Evolutionary conservation across 2,329 filamentous ascomycete species (phyloP), one percentile per base, ranked within the genome.

Genomic region (Fusarium sp.): DNA sequence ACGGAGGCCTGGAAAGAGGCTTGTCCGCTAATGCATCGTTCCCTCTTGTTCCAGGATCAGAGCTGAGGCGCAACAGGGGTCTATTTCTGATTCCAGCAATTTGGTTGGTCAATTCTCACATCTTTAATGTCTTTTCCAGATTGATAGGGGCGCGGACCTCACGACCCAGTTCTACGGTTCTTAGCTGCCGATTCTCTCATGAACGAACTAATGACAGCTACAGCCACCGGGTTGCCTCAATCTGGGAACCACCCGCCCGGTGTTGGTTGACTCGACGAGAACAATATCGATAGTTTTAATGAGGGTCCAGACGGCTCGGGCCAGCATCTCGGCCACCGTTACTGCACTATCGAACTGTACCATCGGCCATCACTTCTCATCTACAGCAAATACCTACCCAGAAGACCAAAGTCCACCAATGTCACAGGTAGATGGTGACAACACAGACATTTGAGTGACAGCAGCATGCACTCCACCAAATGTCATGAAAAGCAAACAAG

Each of bases 21-120:
- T 64, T 68, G 55, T 45, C 57, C 54, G 35, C 33, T 62, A 65
- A 62, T 66, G 58, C 38, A 44, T 56, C 66, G 39, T 55, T 52
- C 38, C 38, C 47, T 47, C 36, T 54, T 36, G 22, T 44, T 42
- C 71, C 50, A 69, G 59, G 64, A 54, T 46, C 59, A 54, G 58
- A 68, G 70, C 61, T 56, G 70, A 63, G 70, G 67, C 61, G 46
- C 54, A 63, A 58, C 58, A 76, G 47, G 71, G 73, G 53, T 60
- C 17, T 18, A 35, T 50, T 27, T 50, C 25, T 55, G 46, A 41
- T 62, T 53, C 39, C 59, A 50, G 45, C 20, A 33, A 46, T 42
- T 44, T 72, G 75, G 70, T 77, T 77, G 75, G 75, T 49, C 68
- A 70, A 36, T 63, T 62, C 54, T 58, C 58, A 66, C 64, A 72